Evolutionary conservation across 2,329 filamentous ascomycete species (phyloP).

Genomic region (Ophiostoma ips): DNA sequence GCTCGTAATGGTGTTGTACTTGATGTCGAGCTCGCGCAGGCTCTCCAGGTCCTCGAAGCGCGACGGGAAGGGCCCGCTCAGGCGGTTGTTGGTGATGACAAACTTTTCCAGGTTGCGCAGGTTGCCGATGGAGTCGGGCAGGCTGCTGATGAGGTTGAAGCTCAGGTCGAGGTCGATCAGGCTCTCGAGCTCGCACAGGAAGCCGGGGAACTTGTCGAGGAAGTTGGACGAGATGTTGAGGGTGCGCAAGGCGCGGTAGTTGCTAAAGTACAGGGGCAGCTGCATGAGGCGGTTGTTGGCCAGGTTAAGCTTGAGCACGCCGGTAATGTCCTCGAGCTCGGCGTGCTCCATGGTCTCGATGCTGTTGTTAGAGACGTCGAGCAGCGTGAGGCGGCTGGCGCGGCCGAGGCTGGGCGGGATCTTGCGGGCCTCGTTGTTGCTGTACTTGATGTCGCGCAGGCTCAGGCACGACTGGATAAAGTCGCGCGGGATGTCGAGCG

Average conservation of each 20-base stretch:
- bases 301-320: conserved; percentile 76
- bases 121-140: conserved; percentile 67
- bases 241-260: conserved; percentile 65
- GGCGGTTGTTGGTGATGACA: conserved; percentile 88
- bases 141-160: conserved; percentile 74
- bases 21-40: conserved; percentile 82
- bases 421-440: conserved; percentile 81
- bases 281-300: conserved; percentile 80
- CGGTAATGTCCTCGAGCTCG: conserved; percentile 59
- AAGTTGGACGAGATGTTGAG: conserved; percentile 92
- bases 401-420: conserved; percentile 73
- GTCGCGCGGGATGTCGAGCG: conserved; percentile 83
- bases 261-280: conserved; percentile 69
- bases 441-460: conserved; percentile 88
- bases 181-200: conserved; percentile 68
- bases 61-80: conserved; percentile 60
- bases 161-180: conserved; percentile 90
- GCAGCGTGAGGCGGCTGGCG: conserved; percentile 67
- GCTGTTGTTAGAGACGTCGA: conserved; percentile 91
- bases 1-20: conserved; percentile 79
- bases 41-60: conserved; percentile 60
- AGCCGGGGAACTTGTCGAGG: conserved; percentile 69
- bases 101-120: conserved; percentile 72
- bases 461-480: conserved; percentile 91
- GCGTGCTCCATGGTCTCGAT: conserved; percentile 78